Evolutionary conservation across 1,139 yeast genomes (phyloP).

Genomic region (Saccharomycopsis crataegensis): DNA sequence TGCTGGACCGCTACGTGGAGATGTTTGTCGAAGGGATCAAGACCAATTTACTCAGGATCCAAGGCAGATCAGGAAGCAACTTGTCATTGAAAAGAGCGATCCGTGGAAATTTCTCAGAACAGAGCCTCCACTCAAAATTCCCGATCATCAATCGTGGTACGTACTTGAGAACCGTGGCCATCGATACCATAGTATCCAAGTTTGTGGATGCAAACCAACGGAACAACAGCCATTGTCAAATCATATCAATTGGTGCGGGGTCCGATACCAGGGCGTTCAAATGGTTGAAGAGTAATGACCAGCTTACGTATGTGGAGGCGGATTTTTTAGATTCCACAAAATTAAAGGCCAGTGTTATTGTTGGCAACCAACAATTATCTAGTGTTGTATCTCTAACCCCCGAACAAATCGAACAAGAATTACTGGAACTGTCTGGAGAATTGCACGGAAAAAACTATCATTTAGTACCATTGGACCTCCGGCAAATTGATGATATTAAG

Average conservation of each 20-base stretch:
- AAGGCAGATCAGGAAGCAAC: constrained; percentile 6
- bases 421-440: constrained; percentile 19
- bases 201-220: constrained; percentile 35
- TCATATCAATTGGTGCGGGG: constrained; percentile 89
- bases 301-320: constrained; percentile 56
- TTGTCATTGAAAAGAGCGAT: constrained; percentile 22
- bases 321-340: constrained; percentile 63
- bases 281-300: constrained; percentile 28
- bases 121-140: constrained; percentile 43
- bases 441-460: constrained; percentile 32
- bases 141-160: constrained; percentile 86
- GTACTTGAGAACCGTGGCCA: constrained; percentile 59
- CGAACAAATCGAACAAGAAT: constrained; percentile 21
- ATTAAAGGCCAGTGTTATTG: constrained; percentile 53
- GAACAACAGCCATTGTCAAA: constrained; percentile 38
- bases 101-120: constrained; percentile 35
- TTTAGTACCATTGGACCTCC: constrained; percentile 49
- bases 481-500: constrained; percentile 27
- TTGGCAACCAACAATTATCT: constrained; percentile 11
- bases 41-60: constrained; percentile 21
- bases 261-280: constrained; percentile 78
- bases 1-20: constrained; percentile 45
- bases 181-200: constrained; percentile 45
- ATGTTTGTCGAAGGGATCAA: constrained; percentile 35
- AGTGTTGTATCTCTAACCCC: background rate